Evolutionary conservation across 257 asterid species (phyloP).

Genomic region (Marsdenia floribunda): DNA sequence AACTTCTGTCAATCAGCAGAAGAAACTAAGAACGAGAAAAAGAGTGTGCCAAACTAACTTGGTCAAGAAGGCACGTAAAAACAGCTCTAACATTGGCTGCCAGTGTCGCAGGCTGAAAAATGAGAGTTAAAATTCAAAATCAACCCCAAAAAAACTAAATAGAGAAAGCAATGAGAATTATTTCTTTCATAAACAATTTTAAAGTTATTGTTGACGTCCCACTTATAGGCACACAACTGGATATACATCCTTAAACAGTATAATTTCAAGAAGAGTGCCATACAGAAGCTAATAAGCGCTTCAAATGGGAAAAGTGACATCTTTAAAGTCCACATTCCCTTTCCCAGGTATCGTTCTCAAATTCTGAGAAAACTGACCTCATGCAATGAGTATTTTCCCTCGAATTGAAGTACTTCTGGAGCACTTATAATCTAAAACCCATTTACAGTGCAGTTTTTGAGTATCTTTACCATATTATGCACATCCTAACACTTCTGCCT

Average conservation of each 20-base stretch:
- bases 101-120: conserved; percentile 75
- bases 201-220: background rate
- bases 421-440: background rate
- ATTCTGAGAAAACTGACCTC: background rate
- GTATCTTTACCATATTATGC: background rate
- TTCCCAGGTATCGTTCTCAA: background rate
- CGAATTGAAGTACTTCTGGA: background rate
- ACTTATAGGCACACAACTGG: background rate
- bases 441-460: background rate
- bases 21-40: conserved; percentile 17
- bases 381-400: background rate
- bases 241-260: background rate
- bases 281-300: background rate
- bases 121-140: conserved; percentile 20
- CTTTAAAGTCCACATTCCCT: background rate
- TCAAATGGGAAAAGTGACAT: background rate
- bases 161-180: background rate
- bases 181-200: background rate
- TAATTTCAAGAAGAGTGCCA: background rate
- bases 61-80: conserved; percentile 92
- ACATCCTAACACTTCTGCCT: background rate
- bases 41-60: conserved; percentile 43
- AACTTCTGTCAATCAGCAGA: conserved; percentile 17
- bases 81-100: conserved; percentile 83
- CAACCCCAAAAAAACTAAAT: background rate